phyloP scores from a whole-genome alignment of 2,329 filamentous ascomycete species.

The Colletotrichum agaves region DNA sequence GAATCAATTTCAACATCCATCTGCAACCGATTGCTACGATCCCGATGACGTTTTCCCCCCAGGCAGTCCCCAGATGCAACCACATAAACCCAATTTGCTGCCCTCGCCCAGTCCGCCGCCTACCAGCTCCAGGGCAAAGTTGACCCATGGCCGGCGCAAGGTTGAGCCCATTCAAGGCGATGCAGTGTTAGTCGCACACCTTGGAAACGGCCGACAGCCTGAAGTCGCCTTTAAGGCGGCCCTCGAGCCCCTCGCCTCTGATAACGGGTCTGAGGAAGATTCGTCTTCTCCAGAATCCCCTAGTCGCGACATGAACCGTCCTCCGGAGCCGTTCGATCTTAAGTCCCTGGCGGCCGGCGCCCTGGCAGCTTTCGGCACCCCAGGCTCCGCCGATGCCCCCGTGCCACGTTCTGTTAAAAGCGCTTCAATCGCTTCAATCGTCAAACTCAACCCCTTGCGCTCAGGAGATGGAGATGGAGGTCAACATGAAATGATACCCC shows the following conservation, averaged over 20 bases:
- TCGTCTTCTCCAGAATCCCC: conserved; percentile 34
- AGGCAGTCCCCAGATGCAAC: conserved; percentile 52
- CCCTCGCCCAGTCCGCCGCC: conserved; percentile 60
- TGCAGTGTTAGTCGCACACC: conserved; percentile 72
- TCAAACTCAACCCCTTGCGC: conserved; percentile 11
- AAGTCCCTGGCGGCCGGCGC: conserved; percentile 47
- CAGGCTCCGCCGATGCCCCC: conserved; percentile 28
- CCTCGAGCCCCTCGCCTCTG: conserved; percentile 59
- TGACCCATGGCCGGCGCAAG: conserved; percentile 65
- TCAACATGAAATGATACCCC: neutral
- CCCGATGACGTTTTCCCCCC: conserved; percentile 55
- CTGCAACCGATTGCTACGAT: conserved; percentile 52
- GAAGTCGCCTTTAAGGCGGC: conserved; percentile 72
- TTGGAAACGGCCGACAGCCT: conserved; percentile 71
- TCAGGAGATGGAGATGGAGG: neutral
- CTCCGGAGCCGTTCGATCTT: conserved; percentile 41
- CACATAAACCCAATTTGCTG: conserved; percentile 35
- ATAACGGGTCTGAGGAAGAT: conserved; percentile 33
- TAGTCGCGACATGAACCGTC: conserved; percentile 23
- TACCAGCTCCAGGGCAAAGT: conserved; percentile 53
- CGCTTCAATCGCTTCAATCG: conserved; percentile 18
- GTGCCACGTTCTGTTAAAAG: conserved; percentile 38
- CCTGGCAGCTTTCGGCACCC: conserved; percentile 42
- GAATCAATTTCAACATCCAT: conserved; percentile 46
- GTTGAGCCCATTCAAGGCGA: conserved; percentile 68